Evolutionary conservation across 2,329 filamentous ascomycete genomes (phyloP), one percentile per base, ranked within the genome.

Genomic region (Talaromyces sp.): DNA sequence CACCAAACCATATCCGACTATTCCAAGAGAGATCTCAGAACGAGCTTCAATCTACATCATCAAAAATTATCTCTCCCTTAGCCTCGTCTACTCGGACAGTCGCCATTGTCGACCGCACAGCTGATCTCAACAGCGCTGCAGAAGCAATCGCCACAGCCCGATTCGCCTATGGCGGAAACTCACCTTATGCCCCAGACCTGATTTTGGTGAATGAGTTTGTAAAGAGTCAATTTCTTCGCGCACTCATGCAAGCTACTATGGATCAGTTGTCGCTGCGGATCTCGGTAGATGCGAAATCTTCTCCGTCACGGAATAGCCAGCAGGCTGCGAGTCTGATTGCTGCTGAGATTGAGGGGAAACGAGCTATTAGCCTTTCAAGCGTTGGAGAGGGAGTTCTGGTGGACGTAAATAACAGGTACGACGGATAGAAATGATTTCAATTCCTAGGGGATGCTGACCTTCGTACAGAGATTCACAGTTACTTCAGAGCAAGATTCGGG

Each of bases 121-220:
- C 84, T 11, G 77, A 87, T 65, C 65, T 88, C 1, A 69, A 77
- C 5, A 68, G 72, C 2, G 85, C 86, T 0, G 86, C 86, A 0
- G 73, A 78, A 61, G 77, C 79, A 1, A 75, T 88, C 0, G 79
- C 83, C 0, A 75, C 74, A 0, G 84, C 86, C 1, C 77, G 84
- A 1, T 84, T 87, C 67, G 73, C 75, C 14, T 84, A 86, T 33
- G 76, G 81, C 1, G 85, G 85, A 2, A 76, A 72, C 1, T 87
- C 85, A 0, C 80, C 84, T 0, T 88, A 88, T 68, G 82, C 84
- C 0, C 86, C 86, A 0, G 86, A 88, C 67, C 33, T 87, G 0
- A 82, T 88, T 0, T 72, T 88, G 0, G 85, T 89, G n/a, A 87
- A 88, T 64, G 86, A 88, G 65, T 88, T 82, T 63, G 76, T 80